These are phyloP conservation scores for Candida sphagnicola DNA, from an alignment of 805 yeast genomes.

Conservation along the genomic window DNA sequence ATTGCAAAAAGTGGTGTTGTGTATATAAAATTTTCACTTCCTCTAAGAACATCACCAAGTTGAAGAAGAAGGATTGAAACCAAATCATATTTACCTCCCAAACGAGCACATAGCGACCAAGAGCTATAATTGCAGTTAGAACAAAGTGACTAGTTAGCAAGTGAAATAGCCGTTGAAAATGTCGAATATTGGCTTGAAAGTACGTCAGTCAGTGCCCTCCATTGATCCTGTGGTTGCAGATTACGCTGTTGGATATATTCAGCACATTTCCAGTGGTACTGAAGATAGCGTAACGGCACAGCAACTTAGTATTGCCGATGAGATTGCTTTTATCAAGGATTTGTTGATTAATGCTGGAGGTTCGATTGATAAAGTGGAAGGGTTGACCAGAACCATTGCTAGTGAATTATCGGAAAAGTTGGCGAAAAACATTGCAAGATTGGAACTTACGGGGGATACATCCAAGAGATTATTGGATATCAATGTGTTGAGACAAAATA, in stretches of 20 bases:
- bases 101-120: background rate
- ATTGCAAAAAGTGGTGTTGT: too few species aligned
- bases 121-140: background rate
- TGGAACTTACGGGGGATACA: constrained; percentile 79
- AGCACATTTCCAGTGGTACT: constrained; percentile 72
- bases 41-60: too few species aligned
- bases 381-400: constrained; percentile 44
- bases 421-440: constrained; percentile 64
- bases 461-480: constrained; percentile 82
- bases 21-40: too few species aligned
- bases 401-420: constrained; percentile 50
- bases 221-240: constrained; percentile 85
- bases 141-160: background rate
- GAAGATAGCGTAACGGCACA: constrained; percentile 80
- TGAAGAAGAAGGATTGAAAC: too few species aligned
- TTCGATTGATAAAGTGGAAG: constrained; percentile 47
- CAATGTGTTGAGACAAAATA: constrained; percentile 56
- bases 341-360: constrained; percentile 85
- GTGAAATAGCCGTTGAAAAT: constrained; percentile 13
- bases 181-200: constrained; percentile 48
- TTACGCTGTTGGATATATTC: constrained; percentile 88
- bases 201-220: constrained; percentile 82
- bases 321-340: constrained; percentile 62
- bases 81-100: too few species aligned
- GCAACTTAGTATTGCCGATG: constrained; percentile 61